Conservation (phyloP, 352 stramenopile species). For the Phytophthora nicotianae region DNA sequence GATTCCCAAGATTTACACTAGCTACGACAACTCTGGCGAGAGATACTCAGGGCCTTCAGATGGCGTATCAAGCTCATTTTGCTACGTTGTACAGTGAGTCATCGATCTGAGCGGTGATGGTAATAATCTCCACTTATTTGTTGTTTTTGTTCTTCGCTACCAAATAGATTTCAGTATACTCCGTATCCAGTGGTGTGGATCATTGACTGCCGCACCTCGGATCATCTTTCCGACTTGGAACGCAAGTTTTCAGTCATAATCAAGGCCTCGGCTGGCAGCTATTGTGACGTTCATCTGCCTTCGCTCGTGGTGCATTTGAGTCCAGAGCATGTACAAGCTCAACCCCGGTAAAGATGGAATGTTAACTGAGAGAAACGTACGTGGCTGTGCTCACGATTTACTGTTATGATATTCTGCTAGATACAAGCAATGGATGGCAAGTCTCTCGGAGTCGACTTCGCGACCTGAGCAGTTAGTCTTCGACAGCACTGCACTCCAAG, state of each 20-base stretch:
- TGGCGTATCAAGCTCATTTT: conserved; percentile 13
- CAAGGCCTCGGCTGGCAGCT: neutral
- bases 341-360: conserved; percentile 31
- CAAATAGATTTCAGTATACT: conserved; percentile 26
- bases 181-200: conserved; percentile 60
- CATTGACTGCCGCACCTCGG: conserved; percentile 46
- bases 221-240: conserved; percentile 39
- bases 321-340: conserved; percentile 28
- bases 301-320: conserved; percentile 66
- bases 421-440: conserved; percentile 43
- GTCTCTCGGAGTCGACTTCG: conserved; percentile 10
- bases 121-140: neutral
- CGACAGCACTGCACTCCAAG: conserved; percentile 40
- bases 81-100: conserved; percentile 37
- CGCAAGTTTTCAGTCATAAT: conserved; percentile 19
- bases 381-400: conserved; percentile 1
- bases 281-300: conserved; percentile 43
- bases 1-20: conserved; percentile 22
- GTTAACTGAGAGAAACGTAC: neutral
- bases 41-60: neutral
- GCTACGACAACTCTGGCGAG: neutral
- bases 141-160: neutral
- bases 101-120: neutral
- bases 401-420: conserved; percentile 10
- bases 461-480: conserved; percentile 58